These are phyloP conservation scores for Escallonia rubra DNA, from an alignment of 129 eudicot genomes.

Conservation along the genomic window DNA sequence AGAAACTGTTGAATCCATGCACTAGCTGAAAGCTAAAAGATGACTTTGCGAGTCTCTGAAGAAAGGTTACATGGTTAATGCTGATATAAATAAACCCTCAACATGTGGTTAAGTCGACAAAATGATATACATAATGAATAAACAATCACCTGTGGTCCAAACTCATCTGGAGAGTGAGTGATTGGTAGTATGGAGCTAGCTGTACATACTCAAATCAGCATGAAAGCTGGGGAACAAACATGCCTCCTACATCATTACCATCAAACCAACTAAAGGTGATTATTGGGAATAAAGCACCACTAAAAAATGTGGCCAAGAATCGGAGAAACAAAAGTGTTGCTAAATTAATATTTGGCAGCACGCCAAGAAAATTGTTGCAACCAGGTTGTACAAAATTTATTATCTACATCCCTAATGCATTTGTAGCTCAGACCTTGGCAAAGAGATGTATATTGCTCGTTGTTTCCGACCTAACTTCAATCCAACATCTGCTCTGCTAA, in stretches of 20 bases:
- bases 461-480: no score
- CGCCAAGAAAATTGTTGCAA: no score
- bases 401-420: no score
- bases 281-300: no score
- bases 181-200: conserved; percentile 24
- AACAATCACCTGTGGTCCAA: conserved; percentile 43
- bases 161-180: conserved; percentile 44
- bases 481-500: no score
- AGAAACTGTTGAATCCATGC: conserved; percentile 66
- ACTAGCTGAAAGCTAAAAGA: not conserved
- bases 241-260: conserved; percentile 38
- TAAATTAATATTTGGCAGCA: no score
- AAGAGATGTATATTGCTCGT: no score
- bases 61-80: not conserved
- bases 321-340: no score
- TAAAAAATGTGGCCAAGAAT: no score
- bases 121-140: conserved; percentile 20
- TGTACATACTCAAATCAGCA: not conserved
- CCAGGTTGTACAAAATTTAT: no score
- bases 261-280: conserved; percentile 5
- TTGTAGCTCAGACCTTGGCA: no score
- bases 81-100: conserved; percentile 14
- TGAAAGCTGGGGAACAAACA: conserved; percentile 13
- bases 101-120: conserved; percentile 9
- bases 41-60: not conserved